Evolutionary conservation across 208 protist species (phyloP).

Genomic region (Acanthamoeba lenticulata): DNA sequence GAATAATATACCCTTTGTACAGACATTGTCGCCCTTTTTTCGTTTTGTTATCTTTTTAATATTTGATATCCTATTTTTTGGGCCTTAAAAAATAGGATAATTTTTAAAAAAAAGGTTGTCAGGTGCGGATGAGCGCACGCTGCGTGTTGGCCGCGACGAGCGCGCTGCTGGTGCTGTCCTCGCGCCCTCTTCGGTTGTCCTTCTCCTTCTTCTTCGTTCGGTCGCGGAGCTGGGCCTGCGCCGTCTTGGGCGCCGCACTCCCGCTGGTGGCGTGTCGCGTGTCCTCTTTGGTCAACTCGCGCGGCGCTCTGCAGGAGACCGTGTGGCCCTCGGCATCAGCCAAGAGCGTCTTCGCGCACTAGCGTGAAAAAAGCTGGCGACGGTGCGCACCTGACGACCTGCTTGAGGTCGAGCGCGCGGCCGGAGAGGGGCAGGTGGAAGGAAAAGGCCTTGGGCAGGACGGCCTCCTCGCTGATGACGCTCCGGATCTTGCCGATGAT

Average conservation of each 20-base stretch:
- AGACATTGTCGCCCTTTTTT: too few species aligned
- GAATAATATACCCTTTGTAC: too few species aligned
- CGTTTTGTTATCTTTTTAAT: too few species aligned
- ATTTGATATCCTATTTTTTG: too few species aligned
- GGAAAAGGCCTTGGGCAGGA: background rate
- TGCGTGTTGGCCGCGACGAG: too few species aligned
- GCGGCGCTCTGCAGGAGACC: background rate
- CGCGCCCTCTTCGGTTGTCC: background rate
- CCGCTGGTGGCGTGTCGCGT: background rate
- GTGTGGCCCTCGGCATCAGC: background rate
- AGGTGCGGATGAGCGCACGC: too few species aligned
- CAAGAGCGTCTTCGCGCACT: background rate
- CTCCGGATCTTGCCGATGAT: conserved; percentile 8
- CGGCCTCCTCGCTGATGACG: background rate
- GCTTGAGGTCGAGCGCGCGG: background rate
- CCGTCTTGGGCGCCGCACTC: background rate
- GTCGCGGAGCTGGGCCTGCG: background rate
- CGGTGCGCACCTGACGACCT: background rate
- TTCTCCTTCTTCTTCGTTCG: background rate
- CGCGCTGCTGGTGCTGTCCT: too few species aligned
- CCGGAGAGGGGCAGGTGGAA: background rate
- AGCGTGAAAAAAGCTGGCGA: background rate
- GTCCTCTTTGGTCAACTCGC: background rate
- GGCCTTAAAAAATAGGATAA: too few species aligned
- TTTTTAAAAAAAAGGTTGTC: too few species aligned